Evolutionary conservation across 306 rosid genomes (phyloP).

Genomic region (Prunus mongolica): DNA sequence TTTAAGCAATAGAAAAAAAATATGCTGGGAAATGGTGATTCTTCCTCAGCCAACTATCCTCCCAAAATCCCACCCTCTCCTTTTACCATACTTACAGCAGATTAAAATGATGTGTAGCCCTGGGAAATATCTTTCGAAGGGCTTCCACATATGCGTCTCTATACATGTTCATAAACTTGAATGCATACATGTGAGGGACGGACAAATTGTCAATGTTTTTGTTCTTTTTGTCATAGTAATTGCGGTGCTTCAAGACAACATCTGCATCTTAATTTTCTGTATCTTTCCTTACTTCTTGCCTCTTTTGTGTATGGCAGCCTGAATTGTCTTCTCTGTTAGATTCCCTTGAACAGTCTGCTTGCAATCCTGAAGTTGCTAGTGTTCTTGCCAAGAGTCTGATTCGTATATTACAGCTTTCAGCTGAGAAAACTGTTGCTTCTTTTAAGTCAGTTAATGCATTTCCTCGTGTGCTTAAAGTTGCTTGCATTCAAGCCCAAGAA

Average conservation of each 20-base stretch:
- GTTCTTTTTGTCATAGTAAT: not conserved
- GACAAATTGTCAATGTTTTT: not conserved
- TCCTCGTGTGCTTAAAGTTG: slow-evolving; percentile 83
- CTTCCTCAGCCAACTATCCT: no score
- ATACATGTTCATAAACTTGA: not conserved
- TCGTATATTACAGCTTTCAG: slow-evolving; percentile 63
- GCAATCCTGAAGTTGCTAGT: slow-evolving; percentile 64
- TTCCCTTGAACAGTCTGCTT: slow-evolving; percentile 77
- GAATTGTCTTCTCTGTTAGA: slow-evolving; percentile 85
- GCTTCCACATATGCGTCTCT: not conserved
- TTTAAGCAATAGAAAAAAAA: no score
- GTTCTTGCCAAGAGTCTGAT: slow-evolving; percentile 69
- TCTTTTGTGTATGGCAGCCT: slow-evolving; percentile 42
- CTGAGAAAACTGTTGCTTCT: slow-evolving; percentile 79
- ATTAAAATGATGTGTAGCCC: no score
- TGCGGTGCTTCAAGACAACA: slow-evolving; percentile 11
- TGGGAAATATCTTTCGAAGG: not conserved
- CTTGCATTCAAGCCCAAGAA: slow-evolving; percentile 83
- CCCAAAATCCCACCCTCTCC: no score
- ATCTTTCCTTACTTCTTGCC: slow-evolving; percentile 22
- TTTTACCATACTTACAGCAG: no score
- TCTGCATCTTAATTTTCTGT: slow-evolving; percentile 6
- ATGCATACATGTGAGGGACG: not conserved
- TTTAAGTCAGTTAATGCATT: slow-evolving; percentile 65
- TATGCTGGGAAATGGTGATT: no score